Base-by-base conservation (phyloP, 805 yeast genomes). In the Ogataea siamensis region DNA sequence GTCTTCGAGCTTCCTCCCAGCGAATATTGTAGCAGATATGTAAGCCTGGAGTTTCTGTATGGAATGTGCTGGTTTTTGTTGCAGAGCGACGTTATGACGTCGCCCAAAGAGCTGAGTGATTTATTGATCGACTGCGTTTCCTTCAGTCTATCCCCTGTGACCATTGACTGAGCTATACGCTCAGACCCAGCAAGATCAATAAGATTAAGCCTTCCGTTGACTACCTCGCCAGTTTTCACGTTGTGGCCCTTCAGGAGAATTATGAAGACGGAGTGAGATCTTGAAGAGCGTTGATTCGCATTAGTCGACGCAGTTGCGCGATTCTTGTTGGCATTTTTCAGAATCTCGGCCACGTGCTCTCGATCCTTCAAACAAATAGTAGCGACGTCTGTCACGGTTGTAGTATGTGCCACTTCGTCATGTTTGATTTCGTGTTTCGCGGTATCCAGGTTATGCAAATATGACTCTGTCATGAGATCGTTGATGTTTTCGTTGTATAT, bases 171-270 rank as follows among this genome's bases (percentile, higher is more conserved):
- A 7, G 80, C 60, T 11, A 89, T 67, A 40, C 98, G 69, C 64
- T 91, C 99, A 0, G 96, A 87, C 2, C 99, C 99, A 0, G 99
- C 99, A 39, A 91, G 67, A 62, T 91, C 99, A 33, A 93, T 79
- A 38, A 91, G 64, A 54, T 91, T 89, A 40, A 91, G 65, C 2
- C 75, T 70, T 8, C 96, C 93, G 11, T 63, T 51, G 2, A 73
- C 59, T 1, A 46, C 42, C 19, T 74, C 75, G 0, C 76, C 74
- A 0, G 83, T 76, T 7, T 53, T 51, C 2, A 46, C 13, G 52
- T 85, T 78, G 3, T 32, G 36, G 0, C 96, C 94, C 2, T 56
- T 40, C 10, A 91, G 63, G 12, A 70, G 63, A 3, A 93, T 66
- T 8, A 76, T 79, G 50, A 86, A 88, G 0, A 91, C 80, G 4